These are phyloP conservation scores for Eucalyptus polyanthemos DNA, from an alignment of 345 rosid species.

Conservation along the genomic window DNA sequence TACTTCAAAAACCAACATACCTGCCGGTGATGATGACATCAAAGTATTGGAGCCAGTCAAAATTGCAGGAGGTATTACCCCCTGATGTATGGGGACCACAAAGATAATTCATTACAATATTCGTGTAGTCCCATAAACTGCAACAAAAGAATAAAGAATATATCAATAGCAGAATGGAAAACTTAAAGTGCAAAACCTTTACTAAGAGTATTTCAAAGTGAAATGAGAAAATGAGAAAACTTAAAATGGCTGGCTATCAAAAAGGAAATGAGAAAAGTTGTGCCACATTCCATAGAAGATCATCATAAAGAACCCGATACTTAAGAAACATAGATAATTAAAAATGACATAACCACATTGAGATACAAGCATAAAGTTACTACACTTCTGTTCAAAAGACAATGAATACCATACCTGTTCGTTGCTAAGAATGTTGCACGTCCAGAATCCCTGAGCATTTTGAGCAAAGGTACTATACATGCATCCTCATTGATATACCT, in stretches of 20 bases:
- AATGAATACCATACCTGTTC: conserved; percentile 45
- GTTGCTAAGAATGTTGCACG: conserved; percentile 97
- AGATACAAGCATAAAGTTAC: not conserved
- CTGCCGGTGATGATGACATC: conserved; percentile 96
- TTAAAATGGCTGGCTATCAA: not conserved
- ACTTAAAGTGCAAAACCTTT: not conserved
- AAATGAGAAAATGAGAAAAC: not conserved
- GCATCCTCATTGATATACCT: conserved; percentile 87
- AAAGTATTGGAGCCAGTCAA: conserved; percentile 89
- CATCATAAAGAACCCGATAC: not conserved
- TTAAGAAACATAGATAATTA: not conserved
- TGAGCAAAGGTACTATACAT: conserved; percentile 68
- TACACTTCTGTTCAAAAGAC: not conserved
- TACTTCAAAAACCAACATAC: conserved; percentile 13
- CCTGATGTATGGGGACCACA: conserved; percentile 33
- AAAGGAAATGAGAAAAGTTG: not conserved
- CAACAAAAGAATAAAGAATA: conserved; percentile 7
- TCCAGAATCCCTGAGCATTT: conserved; percentile 87
- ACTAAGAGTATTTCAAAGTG: not conserved
- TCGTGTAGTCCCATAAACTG: conserved; percentile 99
- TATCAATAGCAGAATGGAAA: not conserved
- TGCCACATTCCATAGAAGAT: not conserved
- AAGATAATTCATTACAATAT: conserved; percentile 92
- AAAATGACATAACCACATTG: not conserved
- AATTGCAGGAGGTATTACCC: conserved; percentile 35